Conservation (phyloP, 768 basidiomycete species). For the Leccinum rimulosum region DNA sequence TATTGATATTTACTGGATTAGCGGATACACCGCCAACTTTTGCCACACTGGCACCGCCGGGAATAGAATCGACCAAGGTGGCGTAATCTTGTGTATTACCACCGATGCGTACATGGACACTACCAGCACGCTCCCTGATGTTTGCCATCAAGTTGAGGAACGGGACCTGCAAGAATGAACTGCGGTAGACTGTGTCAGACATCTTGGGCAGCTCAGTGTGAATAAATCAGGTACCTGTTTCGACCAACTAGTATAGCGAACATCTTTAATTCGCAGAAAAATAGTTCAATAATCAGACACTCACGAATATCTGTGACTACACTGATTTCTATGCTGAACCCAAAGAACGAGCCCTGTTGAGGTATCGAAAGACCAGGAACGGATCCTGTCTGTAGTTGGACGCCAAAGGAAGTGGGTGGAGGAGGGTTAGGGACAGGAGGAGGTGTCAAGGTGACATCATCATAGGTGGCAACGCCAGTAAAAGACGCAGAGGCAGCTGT, state of each 20-base stretch:
- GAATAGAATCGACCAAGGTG: conserved; percentile 45
- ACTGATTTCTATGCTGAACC: conserved; percentile 77
- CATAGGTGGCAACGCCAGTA: conserved; percentile 50
- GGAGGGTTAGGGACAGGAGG: conserved; percentile 49
- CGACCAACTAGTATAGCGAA: conserved; percentile 10
- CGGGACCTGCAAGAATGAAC: conserved; percentile 51
- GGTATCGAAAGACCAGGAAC: conserved; percentile 39
- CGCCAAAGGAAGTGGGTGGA: conserved; percentile 39
- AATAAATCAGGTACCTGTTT: conserved; percentile 14
- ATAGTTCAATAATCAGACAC: neutral
- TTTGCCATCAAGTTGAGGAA: conserved; percentile 82
- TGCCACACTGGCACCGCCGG: conserved; percentile 46
- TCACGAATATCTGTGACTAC: conserved; percentile 48
- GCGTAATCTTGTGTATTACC: conserved; percentile 79
- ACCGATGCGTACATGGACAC: conserved; percentile 66
- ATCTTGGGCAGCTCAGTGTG: too few relatives aligned
- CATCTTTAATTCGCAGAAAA: neutral
- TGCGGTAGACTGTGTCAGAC: conserved; percentile 16
- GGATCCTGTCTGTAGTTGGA: conserved; percentile 38
- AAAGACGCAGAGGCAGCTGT: conserved; percentile 41
- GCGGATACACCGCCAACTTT: conserved; percentile 40
- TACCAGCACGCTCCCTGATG: conserved; percentile 61
- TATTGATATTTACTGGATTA: conserved; percentile 37
- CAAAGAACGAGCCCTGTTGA: conserved; percentile 59
- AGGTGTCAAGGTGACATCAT: conserved; percentile 47